These are phyloP conservation scores for Colletotrichum destructivum DNA, from an alignment of 2,329 filamentous ascomycete species.

Conservation along the genomic window DNA sequence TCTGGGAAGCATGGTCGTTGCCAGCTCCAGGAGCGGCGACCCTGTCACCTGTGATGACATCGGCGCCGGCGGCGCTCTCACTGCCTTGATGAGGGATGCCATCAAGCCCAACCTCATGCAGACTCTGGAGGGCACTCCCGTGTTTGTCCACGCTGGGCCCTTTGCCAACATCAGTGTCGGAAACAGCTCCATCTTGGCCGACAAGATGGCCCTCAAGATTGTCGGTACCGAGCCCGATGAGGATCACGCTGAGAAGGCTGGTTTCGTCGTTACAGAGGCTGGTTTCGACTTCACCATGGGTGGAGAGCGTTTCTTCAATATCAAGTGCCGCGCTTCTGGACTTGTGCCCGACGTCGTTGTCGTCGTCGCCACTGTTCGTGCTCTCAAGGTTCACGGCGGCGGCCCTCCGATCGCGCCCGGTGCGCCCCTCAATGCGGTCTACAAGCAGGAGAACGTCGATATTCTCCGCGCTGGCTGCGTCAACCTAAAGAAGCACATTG, in stretches of 20 bases:
- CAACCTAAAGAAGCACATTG: constrained; percentile 95
- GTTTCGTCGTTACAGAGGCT: constrained; percentile 96
- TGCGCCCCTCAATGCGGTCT: constrained; percentile 86
- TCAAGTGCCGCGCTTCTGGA: constrained; percentile 97
- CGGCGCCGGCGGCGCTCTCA: constrained; percentile 90
- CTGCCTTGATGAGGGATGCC: constrained; percentile 96
- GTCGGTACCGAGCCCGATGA: constrained; percentile 95
- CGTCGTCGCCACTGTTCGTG: constrained; percentile 94
- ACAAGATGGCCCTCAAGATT: constrained; percentile 96
- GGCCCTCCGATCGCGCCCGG: constrained; percentile 94
- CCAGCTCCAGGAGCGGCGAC: constrained; percentile 86
- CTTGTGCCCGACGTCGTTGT: constrained; percentile 94
- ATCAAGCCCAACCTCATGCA: constrained; percentile 99
- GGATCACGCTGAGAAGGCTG: constrained; percentile 84
- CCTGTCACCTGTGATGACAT: constrained; percentile 97
- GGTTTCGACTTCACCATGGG: constrained; percentile 99
- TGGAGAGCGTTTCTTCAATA: constrained; percentile 99
- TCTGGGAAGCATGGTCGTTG: constrained; percentile 95
- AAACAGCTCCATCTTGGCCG: constrained; percentile 93
- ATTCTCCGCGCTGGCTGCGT: constrained; percentile 91
- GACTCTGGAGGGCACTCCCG: constrained; percentile 94
- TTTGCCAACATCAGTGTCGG: constrained; percentile 99
- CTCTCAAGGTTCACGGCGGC: constrained; percentile 96
- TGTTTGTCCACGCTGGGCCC: constrained; percentile 96
- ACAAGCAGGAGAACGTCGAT: constrained; percentile 94